Conservation (phyloP, 352 stramenopile species). For the Globisporangium parvum region DNA sequence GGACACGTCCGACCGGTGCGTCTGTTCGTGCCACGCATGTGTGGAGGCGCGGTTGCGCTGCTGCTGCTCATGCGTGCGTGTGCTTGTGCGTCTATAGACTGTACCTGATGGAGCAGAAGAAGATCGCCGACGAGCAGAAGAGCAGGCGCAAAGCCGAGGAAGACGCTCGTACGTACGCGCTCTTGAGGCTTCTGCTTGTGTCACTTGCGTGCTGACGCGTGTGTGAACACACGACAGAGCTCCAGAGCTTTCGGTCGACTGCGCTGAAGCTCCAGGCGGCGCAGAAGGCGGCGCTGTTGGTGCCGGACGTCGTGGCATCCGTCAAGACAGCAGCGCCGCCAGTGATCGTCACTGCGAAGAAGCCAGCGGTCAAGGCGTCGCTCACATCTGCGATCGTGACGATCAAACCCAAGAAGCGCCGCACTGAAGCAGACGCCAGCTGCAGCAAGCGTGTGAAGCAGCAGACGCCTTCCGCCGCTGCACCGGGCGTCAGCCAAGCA, state of each 20-base stretch:
- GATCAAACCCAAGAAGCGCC: slow-evolving; percentile 57
- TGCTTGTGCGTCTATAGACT: slow-evolving; percentile 18
- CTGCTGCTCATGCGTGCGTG: slow-evolving; percentile 5
- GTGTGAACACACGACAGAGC: slow-evolving; percentile 19
- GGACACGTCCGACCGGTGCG: slow-evolving; percentile 56
- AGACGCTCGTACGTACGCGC: slow-evolving; percentile 25
- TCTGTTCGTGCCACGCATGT: neutral
- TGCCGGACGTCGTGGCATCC: slow-evolving; percentile 6
- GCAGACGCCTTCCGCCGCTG: slow-evolving; percentile 1
- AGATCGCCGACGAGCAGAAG: slow-evolving; percentile 30
- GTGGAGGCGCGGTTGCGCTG: neutral
- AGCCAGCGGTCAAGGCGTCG: slow-evolving; percentile 6
- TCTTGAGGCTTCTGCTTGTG: neutral
- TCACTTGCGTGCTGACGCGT: neutral
- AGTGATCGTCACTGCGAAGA: slow-evolving; percentile 1
- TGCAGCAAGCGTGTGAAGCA: slow-evolving; percentile 22
- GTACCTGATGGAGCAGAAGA: slow-evolving; percentile 66
- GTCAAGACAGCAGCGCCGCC: slow-evolving; percentile 1
- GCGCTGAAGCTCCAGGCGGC: slow-evolving; percentile 45
- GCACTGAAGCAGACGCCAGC: slow-evolving; percentile 2
- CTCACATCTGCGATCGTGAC: slow-evolving; percentile 18
- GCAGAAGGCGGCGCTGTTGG: slow-evolving; percentile 28
- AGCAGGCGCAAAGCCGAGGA: slow-evolving; percentile 25
- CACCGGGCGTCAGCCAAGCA: neutral
- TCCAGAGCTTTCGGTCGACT: slow-evolving; percentile 57